Conservation (phyloP, 2,329 filamentous ascomycete species). For the Hypoxylon sp. region DNA sequence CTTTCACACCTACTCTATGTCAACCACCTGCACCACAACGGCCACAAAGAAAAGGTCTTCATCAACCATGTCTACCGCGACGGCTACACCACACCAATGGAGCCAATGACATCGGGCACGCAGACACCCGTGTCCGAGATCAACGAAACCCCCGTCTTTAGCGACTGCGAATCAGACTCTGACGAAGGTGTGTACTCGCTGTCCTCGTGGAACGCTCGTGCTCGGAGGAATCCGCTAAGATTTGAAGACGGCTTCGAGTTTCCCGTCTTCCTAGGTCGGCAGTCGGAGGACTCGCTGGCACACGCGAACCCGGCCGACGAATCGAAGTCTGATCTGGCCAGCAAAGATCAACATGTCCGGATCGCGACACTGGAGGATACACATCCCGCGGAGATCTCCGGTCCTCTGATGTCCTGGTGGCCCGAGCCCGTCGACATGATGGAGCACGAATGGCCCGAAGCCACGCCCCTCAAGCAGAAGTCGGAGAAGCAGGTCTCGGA, state of each 20-base stretch:
- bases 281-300: constrained; percentile 33
- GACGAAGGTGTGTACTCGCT: constrained; percentile 37
- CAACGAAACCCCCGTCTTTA: constrained; percentile 38
- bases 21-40: constrained; percentile 36
- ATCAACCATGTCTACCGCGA: constrained; percentile 38
- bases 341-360: constrained; percentile 16
- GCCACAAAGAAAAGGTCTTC: constrained; percentile 37
- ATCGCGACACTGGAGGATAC: constrained; percentile 14
- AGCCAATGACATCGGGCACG: constrained; percentile 21
- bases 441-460: constrained; percentile 39
- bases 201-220: constrained; percentile 20
- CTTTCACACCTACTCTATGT: constrained; percentile 44
- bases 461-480: constrained; percentile 21
- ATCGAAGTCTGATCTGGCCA: neutral
- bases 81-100: constrained; percentile 30
- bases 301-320: neutral
- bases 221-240: constrained; percentile 33
- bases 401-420: constrained; percentile 46
- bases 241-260: constrained; percentile 42
- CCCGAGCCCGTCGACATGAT: constrained; percentile 38
- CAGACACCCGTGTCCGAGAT: constrained; percentile 32
- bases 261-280: constrained; percentile 44
- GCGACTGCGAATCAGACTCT: constrained; percentile 42
- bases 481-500: constrained; percentile 30
- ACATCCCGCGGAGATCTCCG: constrained; percentile 34